Evolutionary conservation across 2,329 filamentous ascomycete genomes (phyloP), one percentile per base, ranked within the genome.

Genomic region (Penicillium sp.): DNA sequence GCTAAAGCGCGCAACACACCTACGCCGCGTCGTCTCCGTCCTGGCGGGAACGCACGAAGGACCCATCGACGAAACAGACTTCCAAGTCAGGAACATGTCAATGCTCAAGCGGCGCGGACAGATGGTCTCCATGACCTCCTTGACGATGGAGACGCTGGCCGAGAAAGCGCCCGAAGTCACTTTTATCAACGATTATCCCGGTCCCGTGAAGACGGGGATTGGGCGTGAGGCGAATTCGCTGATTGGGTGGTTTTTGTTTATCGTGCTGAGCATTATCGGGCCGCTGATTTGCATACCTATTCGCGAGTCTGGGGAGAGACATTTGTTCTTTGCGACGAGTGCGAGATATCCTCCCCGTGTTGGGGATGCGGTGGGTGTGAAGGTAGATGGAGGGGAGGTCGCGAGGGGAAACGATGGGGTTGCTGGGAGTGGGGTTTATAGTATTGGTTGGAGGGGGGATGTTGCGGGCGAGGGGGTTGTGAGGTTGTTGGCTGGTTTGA

Each of bases 21-120:
- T 82, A 19, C 73, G 77, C 0, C 77, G 81, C 8, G 77, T 82
- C 8, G 72, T 83, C 19, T 76, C 68, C n/a, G 74, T 83, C n/a
- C 66, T 80, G 0, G 76, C 74, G 0, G 78, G 71, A 9, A 76
- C 77, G n/a, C 70, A 72, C 12, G 81, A 84, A 67, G 75, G 75
- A 3, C 50, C 66, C 4, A 75, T 83, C n/a, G 65, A 73, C 50
- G 50, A 71, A 0, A 61, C 74, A 33, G 75, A 81, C 53, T 69
- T 78, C 19, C 72, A 75, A 38, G 68, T 64, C 41, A 73, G 61
- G 42, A 66, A 65, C 46, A 67, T 69, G 59, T 69, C 60, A 52
- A 63, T 68, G 56, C 60, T 49, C n/a, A 73, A 69, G 11, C 64
- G 68, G 10, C 74, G 76, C 13, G 72, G 65, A 5, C 75, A 79